These are phyloP conservation scores for Nyctanthes arbortristis DNA, from an alignment of 257 asterid species.

Conservation along the genomic window DNA sequence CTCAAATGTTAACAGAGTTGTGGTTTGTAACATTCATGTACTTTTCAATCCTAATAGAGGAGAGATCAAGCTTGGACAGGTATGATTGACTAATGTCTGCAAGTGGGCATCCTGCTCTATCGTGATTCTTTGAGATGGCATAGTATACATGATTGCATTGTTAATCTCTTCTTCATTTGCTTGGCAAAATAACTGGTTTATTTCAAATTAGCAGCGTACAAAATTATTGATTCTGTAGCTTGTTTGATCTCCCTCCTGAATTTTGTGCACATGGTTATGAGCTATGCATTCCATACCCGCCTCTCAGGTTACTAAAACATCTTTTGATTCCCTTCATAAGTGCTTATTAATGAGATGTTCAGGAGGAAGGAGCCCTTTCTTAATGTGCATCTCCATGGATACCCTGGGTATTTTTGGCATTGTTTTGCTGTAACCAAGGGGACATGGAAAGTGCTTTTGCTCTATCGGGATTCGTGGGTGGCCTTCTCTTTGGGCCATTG, in stretches of 20 bases:
- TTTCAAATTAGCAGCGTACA: neutral
- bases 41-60: conserved; percentile 97
- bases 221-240: neutral
- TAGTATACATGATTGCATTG: conserved; percentile 13
- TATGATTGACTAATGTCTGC: conserved; percentile 27
- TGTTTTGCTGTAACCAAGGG: too few species aligned
- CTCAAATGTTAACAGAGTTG: conserved; percentile 52
- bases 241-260: conserved; percentile 5
- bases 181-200: conserved; percentile 6
- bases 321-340: neutral
- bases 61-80: conserved; percentile 97
- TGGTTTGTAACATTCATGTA: conserved; percentile 92
- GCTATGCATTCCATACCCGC: neutral
- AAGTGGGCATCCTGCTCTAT: conserved; percentile 7
- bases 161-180: conserved; percentile 6
- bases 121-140: conserved; percentile 16
- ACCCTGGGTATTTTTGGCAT: neutral
- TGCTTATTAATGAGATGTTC: neutral
- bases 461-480: too few species aligned
- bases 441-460: too few species aligned
- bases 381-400: neutral
- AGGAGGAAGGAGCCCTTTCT: neutral
- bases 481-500: too few species aligned
- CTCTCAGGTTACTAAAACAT: neutral
- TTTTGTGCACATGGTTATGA: neutral